Evolutionary conservation across 257 asterid species (phyloP).

Genomic region (Solanum neorickii): DNA sequence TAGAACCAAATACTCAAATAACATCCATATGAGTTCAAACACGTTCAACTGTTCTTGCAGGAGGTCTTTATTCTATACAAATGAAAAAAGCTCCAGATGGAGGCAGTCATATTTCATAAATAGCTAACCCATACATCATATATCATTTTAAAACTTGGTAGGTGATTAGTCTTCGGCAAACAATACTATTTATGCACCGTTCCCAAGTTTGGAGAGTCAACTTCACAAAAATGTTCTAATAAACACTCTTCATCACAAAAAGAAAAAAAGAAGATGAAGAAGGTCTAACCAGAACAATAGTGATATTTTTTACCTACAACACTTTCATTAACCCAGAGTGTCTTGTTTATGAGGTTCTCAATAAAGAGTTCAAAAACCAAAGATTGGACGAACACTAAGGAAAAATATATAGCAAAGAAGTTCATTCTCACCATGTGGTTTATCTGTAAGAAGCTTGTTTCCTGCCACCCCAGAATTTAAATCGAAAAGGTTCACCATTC

Average conservation of each 20-base stretch:
- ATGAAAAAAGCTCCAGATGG: neutral
- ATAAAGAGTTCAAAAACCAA: neutral
- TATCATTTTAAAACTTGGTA: neutral
- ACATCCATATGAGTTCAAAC: neutral
- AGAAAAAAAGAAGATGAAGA: neutral
- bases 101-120: neutral
- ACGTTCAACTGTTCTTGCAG: neutral
- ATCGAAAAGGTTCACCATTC: constrained; percentile 90
- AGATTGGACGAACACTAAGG: neutral
- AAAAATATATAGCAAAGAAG: neutral
- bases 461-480: constrained; percentile 51
- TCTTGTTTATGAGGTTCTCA: neutral
- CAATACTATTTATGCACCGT: neutral
- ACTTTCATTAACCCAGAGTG: neutral
- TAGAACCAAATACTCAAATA: neutral
- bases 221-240: neutral
- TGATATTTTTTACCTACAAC: neutral
- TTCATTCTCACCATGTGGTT: constrained; percentile 66
- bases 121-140: neutral
- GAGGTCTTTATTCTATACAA: neutral
- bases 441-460: constrained; percentile 65
- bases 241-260: neutral
- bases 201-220: neutral
- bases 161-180: neutral
- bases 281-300: neutral